Conservation (phyloP, 495 filamentous ascomycete genomes). For the Venustampulla echinocandica region DNA sequence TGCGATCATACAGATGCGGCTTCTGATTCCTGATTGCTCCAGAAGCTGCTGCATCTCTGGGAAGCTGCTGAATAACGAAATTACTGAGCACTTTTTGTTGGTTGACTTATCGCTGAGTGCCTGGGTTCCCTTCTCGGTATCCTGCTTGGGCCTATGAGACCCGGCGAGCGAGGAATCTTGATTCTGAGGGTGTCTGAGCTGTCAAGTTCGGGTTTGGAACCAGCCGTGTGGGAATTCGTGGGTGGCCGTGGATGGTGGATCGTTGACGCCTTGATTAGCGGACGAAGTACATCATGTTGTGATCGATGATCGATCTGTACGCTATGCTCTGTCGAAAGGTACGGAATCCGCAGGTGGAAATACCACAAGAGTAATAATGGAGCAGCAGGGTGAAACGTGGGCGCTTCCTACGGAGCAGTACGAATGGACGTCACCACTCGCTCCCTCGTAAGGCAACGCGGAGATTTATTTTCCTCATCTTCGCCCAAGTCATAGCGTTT, state of each 20-base stretch:
- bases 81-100: not conserved
- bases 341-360: not conserved
- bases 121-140: not conserved
- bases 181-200: not conserved
- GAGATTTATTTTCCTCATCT: not conserved
- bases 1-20: not conserved
- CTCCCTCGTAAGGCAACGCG: not conserved
- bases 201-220: not conserved
- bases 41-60: constrained; percentile 1
- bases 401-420: not conserved
- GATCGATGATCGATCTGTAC: not conserved
- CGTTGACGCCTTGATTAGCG: not conserved
- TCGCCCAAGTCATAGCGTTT: not conserved
- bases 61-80: not conserved
- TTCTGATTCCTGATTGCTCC: not conserved
- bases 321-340: not conserved
- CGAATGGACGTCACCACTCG: not conserved
- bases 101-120: not conserved
- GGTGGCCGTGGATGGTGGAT: not conserved
- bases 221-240: not conserved
- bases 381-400: not conserved
- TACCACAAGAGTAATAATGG: not conserved
- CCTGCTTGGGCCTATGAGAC: not conserved
- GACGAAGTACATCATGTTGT: not conserved
- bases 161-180: not conserved